These are phyloP conservation scores for Vinca minor DNA, from an alignment of 257 asterid species.

Conservation along the genomic window DNA sequence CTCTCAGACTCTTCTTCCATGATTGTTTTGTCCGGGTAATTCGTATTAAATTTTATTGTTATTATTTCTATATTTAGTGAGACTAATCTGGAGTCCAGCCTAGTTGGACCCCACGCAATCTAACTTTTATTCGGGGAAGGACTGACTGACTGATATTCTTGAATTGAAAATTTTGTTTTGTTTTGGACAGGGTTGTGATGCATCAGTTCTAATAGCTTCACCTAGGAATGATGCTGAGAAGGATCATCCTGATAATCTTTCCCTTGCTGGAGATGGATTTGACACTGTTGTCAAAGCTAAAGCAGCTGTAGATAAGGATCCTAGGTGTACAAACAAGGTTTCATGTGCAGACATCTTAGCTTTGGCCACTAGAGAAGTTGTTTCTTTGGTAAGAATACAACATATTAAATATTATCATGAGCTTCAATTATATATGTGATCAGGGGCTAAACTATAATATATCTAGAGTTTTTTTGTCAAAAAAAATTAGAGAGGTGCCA, in stretches of 20 bases:
- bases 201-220: slow-evolving; percentile 44
- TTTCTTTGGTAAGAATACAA: too few species aligned
- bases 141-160: too few species aligned
- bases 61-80: too few species aligned
- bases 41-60: background rate
- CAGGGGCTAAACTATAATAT: too few species aligned
- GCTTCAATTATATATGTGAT: too few species aligned
- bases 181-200: slow-evolving; percentile 77
- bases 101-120: too few species aligned
- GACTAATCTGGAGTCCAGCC: too few species aligned
- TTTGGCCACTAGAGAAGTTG: slow-evolving; percentile 74
- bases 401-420: too few species aligned
- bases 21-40: slow-evolving; percentile 75
- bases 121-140: too few species aligned
- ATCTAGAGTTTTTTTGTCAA: too few species aligned
- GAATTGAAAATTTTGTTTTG: too few species aligned
- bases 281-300: slow-evolving; percentile 69
- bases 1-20: slow-evolving; percentile 82
- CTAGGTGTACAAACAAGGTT: slow-evolving; percentile 61
- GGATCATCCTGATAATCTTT: slow-evolving; percentile 81
- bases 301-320: slow-evolving; percentile 57
- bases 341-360: slow-evolving; percentile 86
- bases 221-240: slow-evolving; percentile 53
- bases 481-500: too few species aligned
- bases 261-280: slow-evolving; percentile 91